These are phyloP conservation scores for Colletotrichum chlorophyti DNA, from an alignment of 2,329 filamentous ascomycete genomes.

Conservation along the genomic window DNA sequence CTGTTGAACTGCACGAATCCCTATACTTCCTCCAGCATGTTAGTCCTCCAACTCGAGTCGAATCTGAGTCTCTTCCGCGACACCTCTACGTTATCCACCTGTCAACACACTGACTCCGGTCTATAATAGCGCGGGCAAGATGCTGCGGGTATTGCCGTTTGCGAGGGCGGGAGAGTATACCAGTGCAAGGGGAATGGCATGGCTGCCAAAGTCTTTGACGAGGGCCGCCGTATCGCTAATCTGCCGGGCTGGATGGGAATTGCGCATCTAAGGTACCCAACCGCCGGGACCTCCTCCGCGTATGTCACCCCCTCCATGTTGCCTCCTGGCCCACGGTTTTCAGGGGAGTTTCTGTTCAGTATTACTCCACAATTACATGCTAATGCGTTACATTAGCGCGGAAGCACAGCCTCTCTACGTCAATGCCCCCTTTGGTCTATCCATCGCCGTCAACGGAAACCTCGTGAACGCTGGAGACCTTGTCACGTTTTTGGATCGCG, in stretches of 20 bases:
- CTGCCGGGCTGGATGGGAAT: constrained; percentile 45
- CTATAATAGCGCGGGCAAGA: constrained; percentile 76
- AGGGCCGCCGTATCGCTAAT: constrained; percentile 61
- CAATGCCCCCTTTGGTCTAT: no score
- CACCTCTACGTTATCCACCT: no score
- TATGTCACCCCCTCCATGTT: constrained; percentile 32
- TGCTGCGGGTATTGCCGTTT: constrained; percentile 66
- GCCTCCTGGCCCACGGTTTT: neutral
- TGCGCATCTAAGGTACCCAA: constrained; percentile 87
- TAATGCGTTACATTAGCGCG: no score
- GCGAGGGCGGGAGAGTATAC: constrained; percentile 76
- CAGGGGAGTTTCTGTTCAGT: neutral
- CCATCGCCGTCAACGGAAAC: no score
- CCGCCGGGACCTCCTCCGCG: constrained; percentile 76
- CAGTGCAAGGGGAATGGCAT: constrained; percentile 92
- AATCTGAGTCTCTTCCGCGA: constrained; percentile 29
- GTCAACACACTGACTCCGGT: constrained; percentile 32
- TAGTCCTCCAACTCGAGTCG: constrained; percentile 30
- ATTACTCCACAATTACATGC: no score
- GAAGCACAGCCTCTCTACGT: no score
- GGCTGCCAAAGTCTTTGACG: constrained; percentile 82
- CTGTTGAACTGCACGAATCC: constrained; percentile 72
- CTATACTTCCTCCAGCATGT: constrained; percentile 71
- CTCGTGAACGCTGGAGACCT: no score
- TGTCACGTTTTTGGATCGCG: no score